A percentile compares a stretch with the other conserved stretches of the same genome.
These are phyloP conservation scores for Claviceps capensis DNA, from an alignment of 2,329 filamentous ascomycete genomes.

Conservation along the genomic window DNA sequence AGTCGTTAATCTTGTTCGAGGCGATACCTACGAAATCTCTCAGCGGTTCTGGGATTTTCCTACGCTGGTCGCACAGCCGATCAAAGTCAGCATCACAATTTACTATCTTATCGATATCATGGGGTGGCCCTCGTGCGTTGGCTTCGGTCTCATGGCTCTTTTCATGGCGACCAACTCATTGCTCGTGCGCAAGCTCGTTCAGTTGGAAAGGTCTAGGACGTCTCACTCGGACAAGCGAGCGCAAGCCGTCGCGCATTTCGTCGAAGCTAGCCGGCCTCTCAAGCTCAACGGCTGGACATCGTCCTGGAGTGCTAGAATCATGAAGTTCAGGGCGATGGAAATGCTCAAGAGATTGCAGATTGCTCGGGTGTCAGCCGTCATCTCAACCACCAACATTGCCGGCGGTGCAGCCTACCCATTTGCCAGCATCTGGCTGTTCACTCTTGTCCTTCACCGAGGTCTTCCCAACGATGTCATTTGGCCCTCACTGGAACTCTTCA, in stretches of 20 bases:
- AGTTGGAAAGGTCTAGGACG: slow-evolving; percentile 58
- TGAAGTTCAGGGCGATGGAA: slow-evolving; percentile 21
- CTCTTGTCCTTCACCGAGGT: slow-evolving; percentile 50
- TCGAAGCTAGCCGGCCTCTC: slow-evolving; percentile 66
- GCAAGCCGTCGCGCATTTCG: slow-evolving; percentile 71
- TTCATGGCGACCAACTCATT: slow-evolving; percentile 57
- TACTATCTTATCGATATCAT: slow-evolving; percentile 56
- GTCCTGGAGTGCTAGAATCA: slow-evolving; percentile 22
- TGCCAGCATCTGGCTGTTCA: slow-evolving; percentile 70
- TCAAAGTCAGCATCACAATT: slow-evolving; percentile 58
- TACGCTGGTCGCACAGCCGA: slow-evolving; percentile 58
- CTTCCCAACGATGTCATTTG: slow-evolving; percentile 74
- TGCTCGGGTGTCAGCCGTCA: slow-evolving; percentile 27
- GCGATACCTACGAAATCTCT: slow-evolving; percentile 68
- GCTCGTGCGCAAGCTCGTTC: slow-evolving; percentile 51
- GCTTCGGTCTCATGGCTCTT: slow-evolving; percentile 53
- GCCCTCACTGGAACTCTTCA: slow-evolving; percentile 70
- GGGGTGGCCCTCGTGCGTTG: slow-evolving; percentile 65
- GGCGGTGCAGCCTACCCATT: slow-evolving; percentile 67
- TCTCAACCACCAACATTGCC: slow-evolving; percentile 56
- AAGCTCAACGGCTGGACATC: slow-evolving; percentile 28
- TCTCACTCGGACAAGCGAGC: slow-evolving; percentile 63
- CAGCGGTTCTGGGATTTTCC: slow-evolving; percentile 83
- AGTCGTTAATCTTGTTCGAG: slow-evolving; percentile 75
- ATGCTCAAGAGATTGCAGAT: slow-evolving; percentile 25